Conservation (phyloP, 2,329 filamentous ascomycete genomes). For the Exophiala bonariae region DNA sequence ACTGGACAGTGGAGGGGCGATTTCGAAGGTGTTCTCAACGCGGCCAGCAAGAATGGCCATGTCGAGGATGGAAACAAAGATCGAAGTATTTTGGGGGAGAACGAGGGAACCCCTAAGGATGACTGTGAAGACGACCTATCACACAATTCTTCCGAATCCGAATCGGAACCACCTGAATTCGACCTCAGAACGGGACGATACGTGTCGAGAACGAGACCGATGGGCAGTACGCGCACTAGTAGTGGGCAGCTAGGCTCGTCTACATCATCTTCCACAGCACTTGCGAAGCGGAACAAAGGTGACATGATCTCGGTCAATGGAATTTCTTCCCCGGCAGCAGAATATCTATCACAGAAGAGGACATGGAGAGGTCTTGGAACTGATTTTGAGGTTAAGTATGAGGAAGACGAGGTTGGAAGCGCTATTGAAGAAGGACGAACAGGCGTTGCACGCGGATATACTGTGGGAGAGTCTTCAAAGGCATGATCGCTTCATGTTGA, state of each 20-base stretch:
- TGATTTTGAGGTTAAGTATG: conserved; percentile 69
- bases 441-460: conserved; percentile 87
- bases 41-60: conserved; percentile 10
- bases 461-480: conserved; percentile 54
- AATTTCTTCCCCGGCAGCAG: conserved; percentile 84
- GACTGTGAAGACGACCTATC: neutral
- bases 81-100: conserved; percentile 23
- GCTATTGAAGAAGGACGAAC: conserved; percentile 80
- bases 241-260: neutral
- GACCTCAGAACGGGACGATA: conserved; percentile 87
- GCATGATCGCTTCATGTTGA: conserved; percentile 8
- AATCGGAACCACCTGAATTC: conserved; percentile 77
- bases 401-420: conserved; percentile 59
- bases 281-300: conserved; percentile 63
- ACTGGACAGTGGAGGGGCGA: conserved; percentile 86
- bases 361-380: conserved; percentile 92
- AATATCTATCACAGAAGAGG: conserved; percentile 76
- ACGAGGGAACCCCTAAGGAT: no score
- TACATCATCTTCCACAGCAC: conserved; percentile 43
- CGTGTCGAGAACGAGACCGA: conserved; percentile 65
- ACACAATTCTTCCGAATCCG: conserved; percentile 60
- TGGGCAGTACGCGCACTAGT: conserved; percentile 34
- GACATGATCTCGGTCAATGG: conserved; percentile 82
- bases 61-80: conserved; percentile 30
- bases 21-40: conserved; percentile 67